Conservation (phyloP, 2,329 filamentous ascomycete genomes). For the Hypoxylon sp. region DNA sequence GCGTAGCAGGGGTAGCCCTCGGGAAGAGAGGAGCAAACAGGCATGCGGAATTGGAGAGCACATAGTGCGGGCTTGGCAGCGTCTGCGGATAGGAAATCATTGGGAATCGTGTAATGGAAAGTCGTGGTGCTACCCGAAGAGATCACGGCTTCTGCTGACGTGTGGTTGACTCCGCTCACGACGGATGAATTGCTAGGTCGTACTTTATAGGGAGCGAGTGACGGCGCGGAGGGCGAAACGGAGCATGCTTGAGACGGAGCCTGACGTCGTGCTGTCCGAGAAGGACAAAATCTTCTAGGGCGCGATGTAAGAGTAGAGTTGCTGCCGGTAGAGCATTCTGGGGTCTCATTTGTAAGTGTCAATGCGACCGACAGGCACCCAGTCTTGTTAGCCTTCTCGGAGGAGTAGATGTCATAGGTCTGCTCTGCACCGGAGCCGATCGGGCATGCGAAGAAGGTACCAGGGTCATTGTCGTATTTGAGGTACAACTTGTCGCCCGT, state of each 20-base stretch:
- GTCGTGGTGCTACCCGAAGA: constrained; percentile 46
- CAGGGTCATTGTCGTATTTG: constrained; percentile 46
- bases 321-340: constrained; percentile 34
- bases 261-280: constrained; percentile 10
- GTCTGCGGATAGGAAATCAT: constrained; percentile 38
- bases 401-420: constrained; percentile 50
- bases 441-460: constrained; percentile 51
- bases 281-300: constrained; percentile 13
- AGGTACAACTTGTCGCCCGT: constrained; percentile 46
- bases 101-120: constrained; percentile 49
- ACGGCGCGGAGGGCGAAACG: constrained; percentile 48
- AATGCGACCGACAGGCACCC: constrained; percentile 48
- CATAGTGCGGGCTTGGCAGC: constrained; percentile 40
- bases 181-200: constrained; percentile 40
- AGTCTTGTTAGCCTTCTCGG: constrained; percentile 41
- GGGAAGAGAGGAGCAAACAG: constrained; percentile 51
- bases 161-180: constrained; percentile 39
- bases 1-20: constrained; percentile 54
- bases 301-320: constrained; percentile 4
- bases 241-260: constrained; percentile 42
- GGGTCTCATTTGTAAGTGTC: constrained; percentile 43
- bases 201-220: constrained; percentile 48
- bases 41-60: constrained; percentile 55
- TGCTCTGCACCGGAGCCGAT: constrained; percentile 35
- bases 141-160: constrained; percentile 44